Base-by-base conservation (phyloP, 495 filamentous ascomycete genomes). In the Penicillium samsonianum region DNA sequence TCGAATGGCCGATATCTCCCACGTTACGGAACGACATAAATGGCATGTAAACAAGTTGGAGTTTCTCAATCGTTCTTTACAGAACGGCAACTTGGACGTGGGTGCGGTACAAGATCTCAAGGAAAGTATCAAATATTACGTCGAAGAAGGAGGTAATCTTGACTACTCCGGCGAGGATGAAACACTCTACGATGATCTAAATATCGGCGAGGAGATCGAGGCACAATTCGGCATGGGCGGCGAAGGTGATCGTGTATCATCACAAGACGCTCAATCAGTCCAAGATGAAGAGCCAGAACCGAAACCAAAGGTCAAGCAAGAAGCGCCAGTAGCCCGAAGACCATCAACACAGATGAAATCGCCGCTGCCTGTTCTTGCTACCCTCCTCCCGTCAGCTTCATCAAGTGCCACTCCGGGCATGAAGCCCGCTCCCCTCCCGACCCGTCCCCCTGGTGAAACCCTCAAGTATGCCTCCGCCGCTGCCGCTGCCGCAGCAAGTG, bases 401-500 rank as follows among this genome's bases (percentile, higher is more conserved):
- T 76, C 88, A 1, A 87, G 72, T 62, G 78, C 86, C 50, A 81
- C 80, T 52, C 90, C 84, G 65, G 82, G 84, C 62, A 82, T 98
- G 94, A 98, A 98, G 73, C 92, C 94, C 17, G 94, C 95, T 14
- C 88, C 93, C 12, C 65, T 90, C 64, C 95, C 94, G 8, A 85
- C 89, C 41, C 85, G 91, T 64, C 82, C 90, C 4, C 87, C 92
- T 23, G 92, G 90, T 31, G 93, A 98, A 68, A 90, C 90, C 0
- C 77, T 98, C 62, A 97, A 97, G 73, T 98, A 98, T 70, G 94
- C 95, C 30, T 96, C 94, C 19, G 94, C 94, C 0, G 94, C 94
- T 0, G 95, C 94, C 0, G 95, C 94, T 0, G 94, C 94, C 1
- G 95, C 95, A 10, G 91, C 94, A 46, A 94, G 87, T 70, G 92